Evolutionary conservation across 768 basidiomycete genomes (phyloP).

Genomic region (Trametes sanguinea): DNA sequence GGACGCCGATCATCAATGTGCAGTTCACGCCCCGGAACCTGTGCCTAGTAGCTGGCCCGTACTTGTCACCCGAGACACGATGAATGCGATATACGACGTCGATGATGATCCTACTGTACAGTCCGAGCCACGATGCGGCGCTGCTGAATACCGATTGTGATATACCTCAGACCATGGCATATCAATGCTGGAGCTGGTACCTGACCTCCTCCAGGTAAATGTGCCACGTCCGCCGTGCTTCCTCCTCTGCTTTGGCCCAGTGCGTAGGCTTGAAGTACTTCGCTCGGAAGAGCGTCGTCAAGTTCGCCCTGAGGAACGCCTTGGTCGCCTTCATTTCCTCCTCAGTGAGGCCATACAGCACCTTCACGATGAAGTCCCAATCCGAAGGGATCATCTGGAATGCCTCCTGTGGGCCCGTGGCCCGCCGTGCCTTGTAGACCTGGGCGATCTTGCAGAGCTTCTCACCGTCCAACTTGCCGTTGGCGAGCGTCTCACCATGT

Average conservation of each 20-base stretch:
- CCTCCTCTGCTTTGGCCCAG: background rate
- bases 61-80: constrained; percentile 60
- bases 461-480: background rate
- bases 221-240: background rate
- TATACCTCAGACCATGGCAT: too few relatives aligned
- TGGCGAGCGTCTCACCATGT: background rate
- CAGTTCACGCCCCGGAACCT: constrained; percentile 96
- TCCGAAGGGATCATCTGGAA: background rate
- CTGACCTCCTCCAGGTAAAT: background rate
- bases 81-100: constrained; percentile 27
- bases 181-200: background rate
- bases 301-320: background rate
- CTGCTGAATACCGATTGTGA: background rate
- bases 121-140: background rate
- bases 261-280: too few relatives aligned
- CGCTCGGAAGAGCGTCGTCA: background rate
- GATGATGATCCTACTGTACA: constrained; percentile 1
- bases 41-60: constrained; percentile 83
- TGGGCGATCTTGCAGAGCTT: background rate
- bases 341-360: background rate
- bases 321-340: background rate
- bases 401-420: background rate
- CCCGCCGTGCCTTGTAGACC: background rate
- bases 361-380: background rate
- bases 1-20: constrained; percentile 89